Percentiles rank a stretch among this genome's conserved stretches.
Conservation (phyloP, 805 yeast species). For the Lipomyces starkeyi region DNA sequence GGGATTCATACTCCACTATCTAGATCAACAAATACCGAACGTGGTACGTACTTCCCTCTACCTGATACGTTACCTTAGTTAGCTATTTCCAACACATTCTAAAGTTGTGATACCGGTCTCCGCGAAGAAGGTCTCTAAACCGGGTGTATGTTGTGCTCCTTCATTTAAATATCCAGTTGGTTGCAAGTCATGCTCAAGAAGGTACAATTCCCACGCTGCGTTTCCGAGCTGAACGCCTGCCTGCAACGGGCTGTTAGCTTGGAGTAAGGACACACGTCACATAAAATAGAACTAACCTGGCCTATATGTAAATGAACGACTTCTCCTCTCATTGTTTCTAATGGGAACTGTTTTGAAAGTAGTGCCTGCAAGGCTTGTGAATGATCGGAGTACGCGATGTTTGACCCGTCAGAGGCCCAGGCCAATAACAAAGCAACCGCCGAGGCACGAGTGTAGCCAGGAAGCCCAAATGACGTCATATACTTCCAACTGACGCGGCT, state of each 20-base stretch:
- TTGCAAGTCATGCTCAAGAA: constrained; percentile 94
- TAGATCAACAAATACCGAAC: constrained; percentile 95
- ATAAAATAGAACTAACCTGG: background rate
- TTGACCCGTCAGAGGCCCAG: background rate
- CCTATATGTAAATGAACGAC: constrained; percentile 75
- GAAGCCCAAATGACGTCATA: background rate
- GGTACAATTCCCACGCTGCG: constrained; percentile 98
- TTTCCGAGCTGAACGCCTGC: constrained; percentile 99
- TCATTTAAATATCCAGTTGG: constrained; percentile 84
- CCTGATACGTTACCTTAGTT: constrained; percentile 29
- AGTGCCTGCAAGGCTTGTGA: background rate
- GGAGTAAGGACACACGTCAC: background rate
- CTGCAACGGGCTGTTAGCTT: constrained; percentile 27
- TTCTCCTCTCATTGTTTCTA: constrained; percentile 69
- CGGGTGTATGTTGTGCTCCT: constrained; percentile 63
- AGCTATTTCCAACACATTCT: background rate
- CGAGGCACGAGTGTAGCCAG: too few species aligned
- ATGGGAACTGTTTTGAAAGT: background rate
- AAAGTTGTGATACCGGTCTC: constrained; percentile 68
- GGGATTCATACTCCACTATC: constrained; percentile 88
- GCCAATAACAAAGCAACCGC: background rate
- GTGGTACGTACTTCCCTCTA: constrained; percentile 94
- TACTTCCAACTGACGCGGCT: background rate
- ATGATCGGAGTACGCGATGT: background rate
- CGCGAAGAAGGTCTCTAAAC: constrained; percentile 95